Base-by-base conservation (phyloP, 495 filamentous ascomycete species). In the Talaromyces trachyspermus region DNA sequence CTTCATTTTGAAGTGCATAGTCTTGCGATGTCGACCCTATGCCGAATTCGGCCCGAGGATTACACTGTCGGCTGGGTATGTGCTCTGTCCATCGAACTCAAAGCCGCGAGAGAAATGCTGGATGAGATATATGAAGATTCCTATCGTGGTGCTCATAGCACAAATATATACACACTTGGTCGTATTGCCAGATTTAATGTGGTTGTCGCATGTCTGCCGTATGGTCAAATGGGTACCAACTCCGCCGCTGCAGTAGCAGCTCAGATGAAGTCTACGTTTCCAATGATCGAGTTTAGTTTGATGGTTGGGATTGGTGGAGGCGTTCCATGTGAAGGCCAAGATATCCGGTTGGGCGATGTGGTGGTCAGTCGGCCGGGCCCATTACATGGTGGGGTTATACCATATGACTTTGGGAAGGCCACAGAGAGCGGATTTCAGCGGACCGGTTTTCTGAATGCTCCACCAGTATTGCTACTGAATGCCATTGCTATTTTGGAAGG, bases 1-100 rank as follows among this genome's bases (percentile, higher is more conserved):
- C n/a, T n/a, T n/a, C n/a, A n/a, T n/a, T n/a, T n/a, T n/a, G n/a
- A n/a, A n/a, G n/a, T n/a, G n/a, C n/a, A n/a, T n/a, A n/a, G n/a
- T n/a, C n/a, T n/a, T n/a, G n/a, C n/a, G n/a, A n/a, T n/a, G n/a
- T n/a, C n/a, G n/a, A n/a, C n/a, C n/a, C n/a, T n/a, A n/a, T n/a
- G n/a, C n/a, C n/a, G n/a, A n/a, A n/a, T n/a, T n/a, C n/a, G n/a
- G n/a, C n/a, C n/a, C 43, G 30, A 50, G 15, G 54, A 61, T 26
- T 78, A 75, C 51, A 70, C 57, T 0, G 58, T 78, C 0, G 75
- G 64, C 37, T 72, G 67, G 66, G 62, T 78, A 26, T 72, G 64
- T 48, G 65, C 69, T 1, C 52, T 75, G 1, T 26, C 43, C 2
- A 44, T 45, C 2, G 71, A 76, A 49, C 38, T 52, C 5, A 50